These are phyloP conservation scores for Eutypa lata DNA, from an alignment of 2,329 filamentous ascomycete species.

Conservation along the genomic window DNA sequence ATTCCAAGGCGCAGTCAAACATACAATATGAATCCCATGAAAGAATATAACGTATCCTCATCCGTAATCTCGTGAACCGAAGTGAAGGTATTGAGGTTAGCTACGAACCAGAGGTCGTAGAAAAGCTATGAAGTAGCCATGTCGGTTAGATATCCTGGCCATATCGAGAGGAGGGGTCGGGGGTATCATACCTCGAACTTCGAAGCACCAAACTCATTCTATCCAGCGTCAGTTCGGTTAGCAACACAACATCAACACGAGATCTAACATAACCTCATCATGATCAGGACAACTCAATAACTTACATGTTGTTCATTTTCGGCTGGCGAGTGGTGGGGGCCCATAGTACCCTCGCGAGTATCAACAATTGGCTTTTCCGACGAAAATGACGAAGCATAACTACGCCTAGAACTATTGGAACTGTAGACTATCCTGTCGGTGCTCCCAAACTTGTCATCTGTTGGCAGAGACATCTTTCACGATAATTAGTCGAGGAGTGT, in stretches of 20 bases:
- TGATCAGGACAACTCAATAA: background rate
- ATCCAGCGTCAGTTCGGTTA: background rate
- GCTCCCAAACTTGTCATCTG: background rate
- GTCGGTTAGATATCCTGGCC: background rate
- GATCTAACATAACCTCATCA: background rate
- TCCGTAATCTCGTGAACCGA: slow-evolving; percentile 2
- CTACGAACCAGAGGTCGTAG: slow-evolving; percentile 4
- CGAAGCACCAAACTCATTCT: background rate
- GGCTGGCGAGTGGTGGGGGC: background rate
- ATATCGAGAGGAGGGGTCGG: background rate
- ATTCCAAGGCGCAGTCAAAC: background rate
- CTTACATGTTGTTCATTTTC: background rate
- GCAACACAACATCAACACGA: background rate
- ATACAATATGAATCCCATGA: slow-evolving; percentile 3
- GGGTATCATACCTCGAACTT: background rate
- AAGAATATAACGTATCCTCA: background rate
- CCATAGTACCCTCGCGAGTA: background rate
- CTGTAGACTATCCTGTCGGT: background rate
- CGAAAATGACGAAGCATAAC: background rate
- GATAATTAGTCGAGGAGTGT: background rate
- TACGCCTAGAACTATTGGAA: background rate
- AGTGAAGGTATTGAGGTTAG: slow-evolving; percentile 2
- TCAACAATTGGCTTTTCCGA: background rate
- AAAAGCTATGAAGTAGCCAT: background rate
- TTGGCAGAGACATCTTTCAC: background rate